Base-by-base conservation (phyloP, 192 early-diverging fungal genomes). In the Gryganskiella cystojenkinii region DNA sequence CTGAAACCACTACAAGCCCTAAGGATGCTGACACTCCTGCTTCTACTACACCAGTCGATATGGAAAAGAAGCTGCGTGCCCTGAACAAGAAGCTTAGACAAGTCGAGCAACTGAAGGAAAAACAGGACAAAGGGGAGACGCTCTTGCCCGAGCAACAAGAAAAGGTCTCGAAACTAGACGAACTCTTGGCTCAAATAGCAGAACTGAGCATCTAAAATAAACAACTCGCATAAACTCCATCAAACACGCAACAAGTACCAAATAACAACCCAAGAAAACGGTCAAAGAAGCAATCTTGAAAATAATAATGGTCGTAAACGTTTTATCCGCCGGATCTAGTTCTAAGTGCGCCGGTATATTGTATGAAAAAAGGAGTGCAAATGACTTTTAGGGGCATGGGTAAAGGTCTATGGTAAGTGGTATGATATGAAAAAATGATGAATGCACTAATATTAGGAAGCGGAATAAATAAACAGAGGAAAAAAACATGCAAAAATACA, bases 11-110 rank as follows among this genome's bases (percentile, higher is more conserved):
- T 28, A 53, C 25, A 50, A 35, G 27, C 58, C 9, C 10, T 31
- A 45, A 61, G 22, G 28, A n/a, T 10, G 42, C n/a, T n/a, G 28
- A 40, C 44, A 64, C 33, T 24, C 25, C 5, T 31, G 60, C n/a
- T n/a, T n/a, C n/a, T n/a, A n/a, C n/a, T n/a, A n/a, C 33, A 7
- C 44, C 62, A 0, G 24, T 70, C 11, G 73, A 72, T 35, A 65
- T 67, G 0, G 78, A 79, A 20, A 90, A 92, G 74, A 83, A 81
- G 35, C 64, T 89, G 27, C 89, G 88, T 50, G 84, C 81, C 11
- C 61, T 93, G 33, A 81, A 88, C 54, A 93, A 93, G 70, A 93
- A 93, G 71, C 59, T 92, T 37, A 65, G 87, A 46, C 91, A 93
- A 72, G 84, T 87, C 43, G 80, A 87, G 24, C 83, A 92, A 51